These are phyloP conservation scores for Vaccinium vitisidaea DNA, from an alignment of 148 eudicot species.

Conservation along the genomic window DNA sequence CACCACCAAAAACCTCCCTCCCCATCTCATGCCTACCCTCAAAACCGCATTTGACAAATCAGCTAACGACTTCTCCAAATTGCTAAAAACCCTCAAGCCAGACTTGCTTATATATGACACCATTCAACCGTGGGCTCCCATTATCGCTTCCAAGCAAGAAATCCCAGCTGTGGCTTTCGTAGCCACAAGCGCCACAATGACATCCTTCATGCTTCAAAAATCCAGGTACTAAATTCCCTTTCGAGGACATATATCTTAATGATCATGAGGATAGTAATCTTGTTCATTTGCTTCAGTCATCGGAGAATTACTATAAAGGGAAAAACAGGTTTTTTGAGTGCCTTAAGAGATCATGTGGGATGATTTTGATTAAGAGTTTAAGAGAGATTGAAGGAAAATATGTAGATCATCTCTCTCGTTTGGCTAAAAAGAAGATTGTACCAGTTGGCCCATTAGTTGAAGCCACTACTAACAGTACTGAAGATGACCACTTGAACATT, in stretches of 20 bases:
- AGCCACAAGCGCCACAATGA: conserved; percentile 15
- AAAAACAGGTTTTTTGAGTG: background rate
- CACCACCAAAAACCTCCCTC: conserved; percentile 23
- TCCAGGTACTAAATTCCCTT: conserved; percentile 3
- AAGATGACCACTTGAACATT: background rate
- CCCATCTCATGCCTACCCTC: conserved; percentile 18
- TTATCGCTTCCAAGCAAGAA: background rate
- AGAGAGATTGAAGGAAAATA: background rate
- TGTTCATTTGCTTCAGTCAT: background rate
- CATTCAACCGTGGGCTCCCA: conserved; percentile 22
- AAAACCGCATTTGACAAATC: conserved; percentile 15
- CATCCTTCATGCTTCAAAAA: conserved; percentile 17
- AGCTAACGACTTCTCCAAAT: background rate
- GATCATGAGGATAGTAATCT: conserved; percentile 13
- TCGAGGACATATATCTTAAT: conserved; percentile 9
- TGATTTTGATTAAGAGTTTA: background rate
- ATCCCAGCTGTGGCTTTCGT: conserved; percentile 3
- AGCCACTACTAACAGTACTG: background rate
- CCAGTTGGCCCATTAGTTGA: background rate
- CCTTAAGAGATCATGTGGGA: background rate
- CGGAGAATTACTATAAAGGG: conserved; percentile 8
- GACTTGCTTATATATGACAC: conserved; percentile 21
- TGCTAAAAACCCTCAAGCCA: conserved; percentile 3
- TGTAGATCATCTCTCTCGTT: background rate
- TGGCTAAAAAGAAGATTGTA: background rate